Evolutionary conservation across 2,329 filamentous ascomycete genomes (phyloP), one percentile per base, ranked within the genome.

Genomic region (Xylaria digitata): DNA sequence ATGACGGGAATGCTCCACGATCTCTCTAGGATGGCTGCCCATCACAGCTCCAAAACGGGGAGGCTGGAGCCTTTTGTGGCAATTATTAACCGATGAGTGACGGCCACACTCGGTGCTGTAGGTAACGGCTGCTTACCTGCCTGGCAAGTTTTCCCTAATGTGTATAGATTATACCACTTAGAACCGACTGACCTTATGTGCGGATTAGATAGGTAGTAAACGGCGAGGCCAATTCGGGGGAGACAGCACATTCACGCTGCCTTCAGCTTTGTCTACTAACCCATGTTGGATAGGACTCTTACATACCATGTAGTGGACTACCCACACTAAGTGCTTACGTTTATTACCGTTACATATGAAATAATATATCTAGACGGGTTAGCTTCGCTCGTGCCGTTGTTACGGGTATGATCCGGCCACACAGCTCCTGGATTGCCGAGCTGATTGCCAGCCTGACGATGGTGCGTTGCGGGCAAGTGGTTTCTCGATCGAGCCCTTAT

Each of bases 381-480:
- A 49, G 56, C 52, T 48, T 50, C 40, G 56, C 55, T 46, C 56
- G 52, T 63, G 60, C 61, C 61, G 67, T 53, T 62, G 61, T 23
- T 67, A 26, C 42, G 17, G 59, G 61, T 62, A 68, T 63, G 50
- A 68, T 65, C 61, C 65, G 65, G 58, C 52, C 65, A 48, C 37
- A 58, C 37, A 65, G 61, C 61, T 57, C 67, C 52, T 52, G 43
- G 50, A 59, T 65, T 65, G 61, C 65, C 61, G 67, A 69, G 67
- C 65, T 69, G 65, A 69, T 69, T 69, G 67, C 65, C 45, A 65
- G 65, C 65, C 61, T 60, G 61, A 54, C 65, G 48, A 53, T 45
- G 55, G 65, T 53, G 43, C 2, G 40, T 23, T 40, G 59, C 54
- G 49, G 62, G 62, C 53, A 57, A 61, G 50, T 46, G 43, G 34